Percentiles rank a stretch among this genome's conserved stretches.
Conservation (phyloP, 2,329 filamentous ascomycete genomes). For the Trichoderma gracile region DNA sequence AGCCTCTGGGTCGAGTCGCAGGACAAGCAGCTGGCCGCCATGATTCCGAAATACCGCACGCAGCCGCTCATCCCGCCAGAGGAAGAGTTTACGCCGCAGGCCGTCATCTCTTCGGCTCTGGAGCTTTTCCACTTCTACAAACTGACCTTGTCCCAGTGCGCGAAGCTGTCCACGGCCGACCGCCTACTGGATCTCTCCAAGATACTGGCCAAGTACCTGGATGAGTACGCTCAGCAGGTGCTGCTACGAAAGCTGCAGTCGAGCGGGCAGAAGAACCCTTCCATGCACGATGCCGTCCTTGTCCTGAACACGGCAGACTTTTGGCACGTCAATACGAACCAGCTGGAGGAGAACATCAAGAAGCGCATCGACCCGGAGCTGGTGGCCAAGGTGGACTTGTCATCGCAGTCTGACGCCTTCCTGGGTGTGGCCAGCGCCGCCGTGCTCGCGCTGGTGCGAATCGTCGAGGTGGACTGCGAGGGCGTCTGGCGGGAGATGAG, state of each 20-base stretch:
- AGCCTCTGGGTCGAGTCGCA: slow-evolving; percentile 97
- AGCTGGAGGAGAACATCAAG: slow-evolving; percentile 93
- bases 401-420: slow-evolving; percentile 91
- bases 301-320: slow-evolving; percentile 97
- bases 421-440: slow-evolving; percentile 90
- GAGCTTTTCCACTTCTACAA: slow-evolving; percentile 98
- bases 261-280: slow-evolving; percentile 54
- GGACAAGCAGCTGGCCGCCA: slow-evolving; percentile 77
- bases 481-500: slow-evolving; percentile 95
- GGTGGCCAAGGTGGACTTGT: slow-evolving; percentile 75
- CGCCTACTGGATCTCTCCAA: slow-evolving; percentile 80
- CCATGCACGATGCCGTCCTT: slow-evolving; percentile 74
- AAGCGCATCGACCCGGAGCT: slow-evolving; percentile 82
- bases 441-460: slow-evolving; percentile 79
- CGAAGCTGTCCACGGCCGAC: slow-evolving; percentile 90
- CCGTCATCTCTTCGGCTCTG: slow-evolving; percentile 89
- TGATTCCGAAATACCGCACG: slow-evolving; percentile 85
- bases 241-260: slow-evolving; percentile 68
- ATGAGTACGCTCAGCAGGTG: slow-evolving; percentile 93
- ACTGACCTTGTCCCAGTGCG: slow-evolving; percentile 87
- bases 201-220: slow-evolving; percentile 87
- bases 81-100: slow-evolving; percentile 88
- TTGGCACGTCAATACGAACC: slow-evolving; percentile 89
- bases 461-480: slow-evolving; percentile 80
- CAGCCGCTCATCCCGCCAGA: slow-evolving; percentile 79